Percentiles rank a stretch among this genome's conserved stretches.
Conservation (phyloP, 2,329 filamentous ascomycete species). For the Lecanicillium sp. region DNA sequence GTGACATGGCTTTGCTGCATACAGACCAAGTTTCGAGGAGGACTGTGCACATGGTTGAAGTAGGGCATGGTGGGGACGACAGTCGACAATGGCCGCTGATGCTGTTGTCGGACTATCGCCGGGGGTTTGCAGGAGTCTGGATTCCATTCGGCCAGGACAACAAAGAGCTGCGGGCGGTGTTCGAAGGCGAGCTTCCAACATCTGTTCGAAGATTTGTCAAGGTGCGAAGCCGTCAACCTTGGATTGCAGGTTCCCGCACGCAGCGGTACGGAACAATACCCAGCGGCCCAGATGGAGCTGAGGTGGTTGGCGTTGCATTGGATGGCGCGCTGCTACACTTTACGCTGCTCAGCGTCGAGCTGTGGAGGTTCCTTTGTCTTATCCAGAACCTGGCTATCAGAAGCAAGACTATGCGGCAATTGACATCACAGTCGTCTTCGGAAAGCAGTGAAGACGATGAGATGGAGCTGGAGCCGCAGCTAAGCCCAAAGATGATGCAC, state of each 20-base stretch:
- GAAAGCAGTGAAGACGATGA: slow-evolving; percentile 14
- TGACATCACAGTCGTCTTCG: slow-evolving; percentile 18
- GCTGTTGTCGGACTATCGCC: slow-evolving; percentile 39
- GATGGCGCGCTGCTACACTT: slow-evolving; percentile 66
- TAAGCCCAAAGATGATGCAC: slow-evolving; percentile 45
- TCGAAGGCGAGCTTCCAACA: slow-evolving; percentile 46
- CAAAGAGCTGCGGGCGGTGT: slow-evolving; percentile 36
- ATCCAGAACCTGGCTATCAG: slow-evolving; percentile 59
- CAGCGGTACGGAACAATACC: slow-evolving; percentile 34
- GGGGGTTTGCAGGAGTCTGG: slow-evolving; percentile 42
- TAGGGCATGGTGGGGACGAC: slow-evolving; percentile 24
- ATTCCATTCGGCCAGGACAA: slow-evolving; percentile 33
- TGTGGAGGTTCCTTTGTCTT: slow-evolving; percentile 63
- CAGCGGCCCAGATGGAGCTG: slow-evolving; percentile 34
- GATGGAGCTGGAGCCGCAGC: slow-evolving; percentile 26
- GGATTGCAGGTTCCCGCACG: slow-evolving; percentile 27
- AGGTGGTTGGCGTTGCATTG: slow-evolving; percentile 57
- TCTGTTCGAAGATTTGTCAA: slow-evolving; percentile 49
- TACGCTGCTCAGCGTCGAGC: slow-evolving; percentile 50
- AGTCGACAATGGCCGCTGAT: slow-evolving; percentile 30
- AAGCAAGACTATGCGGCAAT: slow-evolving; percentile 40
- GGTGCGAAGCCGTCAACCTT: slow-evolving; percentile 43
- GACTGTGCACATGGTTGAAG: slow-evolving; percentile 37
- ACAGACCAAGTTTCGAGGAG: slow-evolving; percentile 36
- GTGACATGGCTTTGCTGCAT: slow-evolving; percentile 31